Evolutionary conservation across 495 filamentous ascomycete genomes (phyloP), one percentile per base, ranked within the genome.

Genomic region (Annulohypoxylon stygium): DNA sequence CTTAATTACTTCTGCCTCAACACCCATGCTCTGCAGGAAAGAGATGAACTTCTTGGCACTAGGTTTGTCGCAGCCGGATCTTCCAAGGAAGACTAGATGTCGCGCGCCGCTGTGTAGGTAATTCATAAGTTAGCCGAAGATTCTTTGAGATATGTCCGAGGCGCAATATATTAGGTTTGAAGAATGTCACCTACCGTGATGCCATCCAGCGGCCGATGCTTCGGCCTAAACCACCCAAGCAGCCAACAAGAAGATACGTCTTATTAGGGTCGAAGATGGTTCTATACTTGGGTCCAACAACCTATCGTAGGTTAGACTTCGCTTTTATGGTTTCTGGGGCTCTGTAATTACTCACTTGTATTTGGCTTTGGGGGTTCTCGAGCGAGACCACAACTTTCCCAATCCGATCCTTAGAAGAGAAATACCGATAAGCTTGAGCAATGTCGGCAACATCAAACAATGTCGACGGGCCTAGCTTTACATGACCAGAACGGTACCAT

Each of bases 191-290:
- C 16, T 16, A 45, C 41, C 81, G 78, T 2, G 74, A 45, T n/a
- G 81, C 75, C 75, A 90, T 75, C 84, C 82, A 87, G 0, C 64
- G 77, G 14, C 83, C 78, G 9, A 90, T 69, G 39, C 83, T 81
- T 9, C 82, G 81, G 10, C 88, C 88, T 3, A 90, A 77, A 0
- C 87, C 88, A 3, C 88, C 86, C 0, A 89, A 79, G 60, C 87
- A 85, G 0, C 88, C 86, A 20, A 84, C 75, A 4, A 89, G 71
- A n/a, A 89, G 66, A 59, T 88, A 88, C 4, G 78, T 77, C 20
- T 78, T 81, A 33, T 83, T 69, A 0, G 75, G 30, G 18, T 74
- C 58, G 23, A 82, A 50, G 2, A 62, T 9, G 4, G 50, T 39
- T 3, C 6, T 23, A 23, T 77, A 72, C 12, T 33, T 60, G 0